Percentiles rank a stretch among this genome's conserved stretches.
phyloP scores from a whole-genome alignment of 2,329 filamentous ascomycete species.

The Epichloe aotearoae region DNA sequence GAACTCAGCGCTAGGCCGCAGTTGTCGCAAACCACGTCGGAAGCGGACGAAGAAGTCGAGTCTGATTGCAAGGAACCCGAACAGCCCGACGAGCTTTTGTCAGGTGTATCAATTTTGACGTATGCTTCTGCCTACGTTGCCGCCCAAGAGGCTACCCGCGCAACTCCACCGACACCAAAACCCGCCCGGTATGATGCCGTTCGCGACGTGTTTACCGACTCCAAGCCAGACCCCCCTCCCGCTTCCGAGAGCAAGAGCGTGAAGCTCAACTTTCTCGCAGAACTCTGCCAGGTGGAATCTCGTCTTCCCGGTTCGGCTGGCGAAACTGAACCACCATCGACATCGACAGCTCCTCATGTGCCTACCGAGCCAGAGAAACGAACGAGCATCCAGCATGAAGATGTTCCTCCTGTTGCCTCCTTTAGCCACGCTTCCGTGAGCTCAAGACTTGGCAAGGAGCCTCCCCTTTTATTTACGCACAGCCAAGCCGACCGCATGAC shows the following conservation, averaged over 20 bases:
- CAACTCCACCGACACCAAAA: slow-evolving; percentile 16
- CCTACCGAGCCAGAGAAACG: slow-evolving; percentile 6
- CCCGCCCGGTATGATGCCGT: slow-evolving; percentile 24
- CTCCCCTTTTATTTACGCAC: slow-evolving; percentile 11
- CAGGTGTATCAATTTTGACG: slow-evolving; percentile 17
- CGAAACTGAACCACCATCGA: slow-evolving; percentile 1
- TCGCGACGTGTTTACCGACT: slow-evolving; percentile 28
- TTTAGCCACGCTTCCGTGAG: slow-evolving; percentile 12
- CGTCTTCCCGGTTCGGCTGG: slow-evolving; percentile 12
- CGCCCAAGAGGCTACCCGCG: slow-evolving; percentile 15
- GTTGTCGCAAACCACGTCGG: slow-evolving; percentile 14
- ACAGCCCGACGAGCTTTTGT: slow-evolving; percentile 13
- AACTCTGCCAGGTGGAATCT: slow-evolving; percentile 21
- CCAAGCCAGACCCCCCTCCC: slow-evolving; percentile 18
- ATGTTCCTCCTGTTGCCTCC: slow-evolving; percentile 11
- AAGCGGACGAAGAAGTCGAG: slow-evolving; percentile 13
- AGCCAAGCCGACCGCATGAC: slow-evolving; percentile 8
- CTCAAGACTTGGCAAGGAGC: slow-evolving; percentile 14
- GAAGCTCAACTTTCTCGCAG: slow-evolving; percentile 21
- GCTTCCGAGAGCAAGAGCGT: slow-evolving; percentile 12
- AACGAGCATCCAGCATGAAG: slow-evolving; percentile 12
- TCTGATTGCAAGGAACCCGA: slow-evolving; percentile 5
- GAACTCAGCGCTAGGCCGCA: slow-evolving; percentile 20
- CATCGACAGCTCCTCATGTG: not conserved
- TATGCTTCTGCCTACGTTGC: slow-evolving; percentile 20